Evolutionary conservation across 2,329 filamentous ascomycete species (phyloP), one percentile per base, ranked within the genome.

Genomic region (Scytalidium sp.): DNA sequence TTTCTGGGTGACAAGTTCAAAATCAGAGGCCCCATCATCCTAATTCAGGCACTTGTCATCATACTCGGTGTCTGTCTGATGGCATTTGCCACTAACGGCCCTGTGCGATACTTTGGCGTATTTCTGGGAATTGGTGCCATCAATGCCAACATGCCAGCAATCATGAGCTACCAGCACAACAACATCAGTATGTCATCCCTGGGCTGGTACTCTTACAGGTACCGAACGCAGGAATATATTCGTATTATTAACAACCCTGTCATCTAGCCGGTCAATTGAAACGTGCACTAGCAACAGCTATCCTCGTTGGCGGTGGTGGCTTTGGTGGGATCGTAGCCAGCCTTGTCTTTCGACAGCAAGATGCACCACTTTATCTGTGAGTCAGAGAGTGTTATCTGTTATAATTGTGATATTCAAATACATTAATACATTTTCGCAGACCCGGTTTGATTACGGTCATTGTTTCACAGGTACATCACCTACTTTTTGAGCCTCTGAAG

Each of bases 151-250:
- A 76, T 93, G 3, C 25, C 25, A 0, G 76, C 83, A 1, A 75
- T 82, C 41, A 82, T 95, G 73, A 80, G 88, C 0, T 94, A 90
- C 71, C 89, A 93, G 71, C 88, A 88, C 40, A 90, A 73, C 87
- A 93, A 72, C 25, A 29, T 29, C 25, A 29, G 25, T 29, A 29
- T 13, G 25, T 29, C 25, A 29, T 13, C 25, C 25, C 25, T 29
- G 25, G 8, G 13, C n/a, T 8, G 25, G 13, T 29, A 13, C 13
- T 13, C 13, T 29, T 29, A 29, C 13, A n/a, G n/a, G n/a, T n/a
- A n/a, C n/a, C n/a, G n/a, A n/a, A n/a, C n/a, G n/a, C n/a, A n/a
- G n/a, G n/a, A n/a, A n/a, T n/a, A n/a, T n/a, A n/a, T 29, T 29
- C 25, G 7, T 29, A 29, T 29, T n/a, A 29, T 13, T 29, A 29